Base-by-base conservation (phyloP, 805 yeast species). In the Candida cerambycidarum region DNA sequence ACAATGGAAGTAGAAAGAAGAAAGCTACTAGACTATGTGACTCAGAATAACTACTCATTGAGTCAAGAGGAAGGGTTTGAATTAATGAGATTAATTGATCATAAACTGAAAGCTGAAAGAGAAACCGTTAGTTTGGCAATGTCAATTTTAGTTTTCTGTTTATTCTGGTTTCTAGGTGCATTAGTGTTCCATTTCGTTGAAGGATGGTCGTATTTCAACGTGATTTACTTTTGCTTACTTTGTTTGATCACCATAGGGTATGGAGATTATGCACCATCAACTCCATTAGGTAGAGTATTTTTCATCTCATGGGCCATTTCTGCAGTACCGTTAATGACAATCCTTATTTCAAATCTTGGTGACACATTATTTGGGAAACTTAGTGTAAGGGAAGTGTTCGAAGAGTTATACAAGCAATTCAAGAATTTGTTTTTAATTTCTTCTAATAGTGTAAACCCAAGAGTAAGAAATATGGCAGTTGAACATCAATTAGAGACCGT, bases 281-380 rank as follows among this genome's bases (percentile, higher is more conserved):
- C 82, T 0, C 63, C 81, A 1, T 82, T 85, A 5, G 95, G 95
- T 0, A 65, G 84, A 32, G 76, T 83, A 0, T 79, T 88, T 51
- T 89, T 89, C 53, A 79, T 86, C 6, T 62, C 80, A 8, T 89
- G 96, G 96, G 84, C 89, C 0, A 58, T 89, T 15, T 67, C 80
- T 5, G 95, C 96, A 0, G 83, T 89, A 16, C 97, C 97, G 1
- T 68, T 88, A 39, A 88, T 89, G 95, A 85, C 96, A 2, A 82
- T 83, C 13, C 69, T 88, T 43, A 79, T 88, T 30, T 82, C 90
- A 1, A 80, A 79, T 40, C 66, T 83, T 36, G 87, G 92, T 48
- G 95, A 86, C 56, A 67, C 77, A 13, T 51, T 80, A 6, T 67
- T 75, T 56, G 58, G 58, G 23, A 38, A 44, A 41, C 3, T 38